phyloP scores from a whole-genome alignment of 148 eudicot species.

The Polygonum aviculare region DNA sequence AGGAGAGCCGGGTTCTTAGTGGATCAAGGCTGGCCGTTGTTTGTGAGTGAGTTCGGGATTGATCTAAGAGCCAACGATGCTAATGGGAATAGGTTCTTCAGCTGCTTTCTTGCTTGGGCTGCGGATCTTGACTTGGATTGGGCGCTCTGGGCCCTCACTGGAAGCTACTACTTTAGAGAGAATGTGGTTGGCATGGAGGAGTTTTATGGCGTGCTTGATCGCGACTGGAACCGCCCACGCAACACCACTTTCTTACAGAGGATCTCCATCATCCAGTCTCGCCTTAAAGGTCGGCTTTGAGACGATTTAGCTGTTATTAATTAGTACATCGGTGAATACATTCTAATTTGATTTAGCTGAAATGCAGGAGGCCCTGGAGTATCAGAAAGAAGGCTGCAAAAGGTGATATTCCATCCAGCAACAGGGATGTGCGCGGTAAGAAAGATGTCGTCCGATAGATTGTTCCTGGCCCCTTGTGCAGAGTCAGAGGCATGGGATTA shows the following conservation, averaged over 20 bases:
- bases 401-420: slow-evolving; percentile 63
- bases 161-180: slow-evolving; percentile 75
- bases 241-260: slow-evolving; percentile 43
- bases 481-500: slow-evolving; percentile 49
- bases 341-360: no score
- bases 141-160: slow-evolving; percentile 76
- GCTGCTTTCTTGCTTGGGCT: slow-evolving; percentile 65
- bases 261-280: slow-evolving; percentile 55
- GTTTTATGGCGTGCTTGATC: slow-evolving; percentile 47
- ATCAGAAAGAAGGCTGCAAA: slow-evolving; percentile 16
- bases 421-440: slow-evolving; percentile 57
- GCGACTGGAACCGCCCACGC: slow-evolving; percentile 33
- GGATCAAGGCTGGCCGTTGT: slow-evolving; percentile 70
- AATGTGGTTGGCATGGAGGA: slow-evolving; percentile 56
- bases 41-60: slow-evolving; percentile 81
- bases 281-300: slow-evolving; percentile 46
- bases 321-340: no score
- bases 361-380: slow-evolving; percentile 70
- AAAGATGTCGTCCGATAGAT: slow-evolving; percentile 17
- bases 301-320: no score
- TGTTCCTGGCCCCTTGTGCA: slow-evolving; percentile 46
- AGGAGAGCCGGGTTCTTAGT: slow-evolving; percentile 42
- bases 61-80: slow-evolving; percentile 57
- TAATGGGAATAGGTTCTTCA: slow-evolving; percentile 69
- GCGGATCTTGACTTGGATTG: slow-evolving; percentile 76